A percentile compares a stretch with the other conserved stretches of the same genome.
Conservation (phyloP, 495 filamentous ascomycete genomes). For the Astrothelium subdiscretum region DNA sequence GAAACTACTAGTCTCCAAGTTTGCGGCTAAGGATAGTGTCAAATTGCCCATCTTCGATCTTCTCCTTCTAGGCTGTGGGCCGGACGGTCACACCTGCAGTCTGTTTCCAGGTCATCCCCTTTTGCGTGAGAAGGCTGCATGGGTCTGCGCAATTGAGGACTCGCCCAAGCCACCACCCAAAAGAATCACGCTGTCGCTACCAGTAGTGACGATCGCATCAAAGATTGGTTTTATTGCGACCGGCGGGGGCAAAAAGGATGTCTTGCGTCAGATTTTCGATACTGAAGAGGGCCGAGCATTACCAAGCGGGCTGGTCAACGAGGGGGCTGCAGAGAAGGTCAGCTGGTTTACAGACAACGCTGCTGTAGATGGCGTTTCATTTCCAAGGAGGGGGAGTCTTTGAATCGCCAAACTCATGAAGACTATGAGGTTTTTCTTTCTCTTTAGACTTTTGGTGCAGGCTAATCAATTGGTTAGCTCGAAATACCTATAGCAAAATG, state of each 20-base stretch:
- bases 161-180: constrained; percentile 88
- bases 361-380: constrained; percentile 73
- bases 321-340: constrained; percentile 66
- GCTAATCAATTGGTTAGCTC: too few relatives aligned
- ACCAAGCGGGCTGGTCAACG: constrained; percentile 80
- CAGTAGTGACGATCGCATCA: constrained; percentile 72
- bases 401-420: background rate
- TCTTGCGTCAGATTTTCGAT: constrained; percentile 85
- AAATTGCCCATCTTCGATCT: constrained; percentile 82
- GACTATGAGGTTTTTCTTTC: background rate
- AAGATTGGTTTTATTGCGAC: constrained; percentile 87
- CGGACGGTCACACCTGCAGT: constrained; percentile 94
- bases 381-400: constrained; percentile 55
- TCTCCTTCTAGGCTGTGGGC: constrained; percentile 81
- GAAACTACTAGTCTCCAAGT: constrained; percentile 61
- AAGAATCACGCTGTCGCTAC: constrained; percentile 83
- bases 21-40: constrained; percentile 32
- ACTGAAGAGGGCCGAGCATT: constrained; percentile 59
- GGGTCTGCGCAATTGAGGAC: constrained; percentile 83
- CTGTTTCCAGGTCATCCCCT: constrained; percentile 85
- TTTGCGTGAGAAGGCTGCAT: constrained; percentile 77
- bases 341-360: constrained; percentile 88
- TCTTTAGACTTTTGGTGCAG: too few relatives aligned
- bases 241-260: constrained; percentile 76
- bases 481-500: too few relatives aligned